phyloP scores from a whole-genome alignment of 2,329 filamentous ascomycete genomes.

The Xylaria sp. region DNA sequence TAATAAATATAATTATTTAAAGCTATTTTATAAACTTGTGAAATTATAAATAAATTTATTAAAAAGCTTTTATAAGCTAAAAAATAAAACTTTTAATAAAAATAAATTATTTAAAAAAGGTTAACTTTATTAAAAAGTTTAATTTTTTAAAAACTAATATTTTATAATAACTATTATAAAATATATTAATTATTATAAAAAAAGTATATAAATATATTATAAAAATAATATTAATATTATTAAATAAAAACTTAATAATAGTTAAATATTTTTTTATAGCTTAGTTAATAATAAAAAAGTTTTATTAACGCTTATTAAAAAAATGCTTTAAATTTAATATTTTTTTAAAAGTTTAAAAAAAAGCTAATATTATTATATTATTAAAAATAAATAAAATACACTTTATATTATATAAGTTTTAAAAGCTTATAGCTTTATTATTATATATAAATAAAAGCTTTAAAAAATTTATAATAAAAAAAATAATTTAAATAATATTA shows the following conservation, averaged over 20 bases:
- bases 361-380: conserved; percentile 7
- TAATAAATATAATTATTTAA: too few relatives aligned
- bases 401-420: conserved; percentile 17
- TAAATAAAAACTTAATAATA: conserved; percentile 14
- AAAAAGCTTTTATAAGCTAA: too few relatives aligned
- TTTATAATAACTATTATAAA: conserved; percentile 13
- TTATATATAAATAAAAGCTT: conserved; percentile 21
- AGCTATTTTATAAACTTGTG: too few relatives aligned
- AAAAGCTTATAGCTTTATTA: conserved; percentile 19
- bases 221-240: conserved; percentile 17
- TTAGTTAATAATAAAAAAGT: conserved; percentile 13
- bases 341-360: conserved; percentile 21
- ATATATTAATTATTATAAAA: conserved; percentile 19
- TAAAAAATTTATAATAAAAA: conserved; percentile 10
- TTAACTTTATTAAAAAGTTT: neutral
- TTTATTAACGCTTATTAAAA: conserved; percentile 13
- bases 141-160: neutral
- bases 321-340: conserved; percentile 15
- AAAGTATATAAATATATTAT: conserved; percentile 17
- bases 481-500: conserved; percentile 24
- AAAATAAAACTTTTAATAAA: neutral
- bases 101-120: neutral
- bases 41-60: too few relatives aligned
- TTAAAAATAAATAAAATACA: conserved; percentile 13
- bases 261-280: conserved; percentile 10